These are phyloP conservation scores for Saccharum spontaneum DNA, from an alignment of 176 grass and related monocot species.

Conservation along the genomic window DNA sequence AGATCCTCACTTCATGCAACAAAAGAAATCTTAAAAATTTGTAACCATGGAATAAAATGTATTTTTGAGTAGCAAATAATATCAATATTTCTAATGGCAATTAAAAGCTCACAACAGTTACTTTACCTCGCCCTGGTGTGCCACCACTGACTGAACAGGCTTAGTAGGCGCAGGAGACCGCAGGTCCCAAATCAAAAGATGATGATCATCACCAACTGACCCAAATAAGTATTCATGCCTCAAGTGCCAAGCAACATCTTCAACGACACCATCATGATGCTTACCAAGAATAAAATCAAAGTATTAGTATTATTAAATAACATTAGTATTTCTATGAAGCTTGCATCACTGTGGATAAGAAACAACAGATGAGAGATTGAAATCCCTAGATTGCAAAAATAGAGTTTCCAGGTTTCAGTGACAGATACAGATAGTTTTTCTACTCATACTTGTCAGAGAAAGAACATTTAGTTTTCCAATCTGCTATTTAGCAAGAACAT, in stretches of 20 bases:
- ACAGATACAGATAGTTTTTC: background rate
- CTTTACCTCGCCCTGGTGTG: constrained; percentile 94
- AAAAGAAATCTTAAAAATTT: constrained; percentile 12
- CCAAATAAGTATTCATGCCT: constrained; percentile 93
- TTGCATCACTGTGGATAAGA: background rate
- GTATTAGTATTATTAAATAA: background rate
- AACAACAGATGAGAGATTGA: background rate
- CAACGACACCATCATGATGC: constrained; percentile 92
- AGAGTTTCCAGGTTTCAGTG: background rate
- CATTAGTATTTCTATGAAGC: constrained; percentile 20
- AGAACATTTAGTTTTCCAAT: constrained; percentile 13
- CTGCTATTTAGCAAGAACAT: background rate
- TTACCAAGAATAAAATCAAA: constrained; percentile 42
- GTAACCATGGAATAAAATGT: constrained; percentile 8
- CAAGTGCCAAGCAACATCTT: constrained; percentile 99
- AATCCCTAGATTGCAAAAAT: background rate
- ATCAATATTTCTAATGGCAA: constrained; percentile 21
- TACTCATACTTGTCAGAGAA: constrained; percentile 2
- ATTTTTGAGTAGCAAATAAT: background rate
- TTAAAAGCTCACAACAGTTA: constrained; percentile 22
- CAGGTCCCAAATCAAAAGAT: constrained; percentile 84
- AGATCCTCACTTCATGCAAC: background rate
- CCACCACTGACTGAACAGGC: constrained; percentile 80
- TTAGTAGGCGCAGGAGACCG: constrained; percentile 53
- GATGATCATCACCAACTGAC: constrained; percentile 87